Base-by-base conservation (phyloP, 495 filamentous ascomycete species). In the Neurospora sp. region DNA sequence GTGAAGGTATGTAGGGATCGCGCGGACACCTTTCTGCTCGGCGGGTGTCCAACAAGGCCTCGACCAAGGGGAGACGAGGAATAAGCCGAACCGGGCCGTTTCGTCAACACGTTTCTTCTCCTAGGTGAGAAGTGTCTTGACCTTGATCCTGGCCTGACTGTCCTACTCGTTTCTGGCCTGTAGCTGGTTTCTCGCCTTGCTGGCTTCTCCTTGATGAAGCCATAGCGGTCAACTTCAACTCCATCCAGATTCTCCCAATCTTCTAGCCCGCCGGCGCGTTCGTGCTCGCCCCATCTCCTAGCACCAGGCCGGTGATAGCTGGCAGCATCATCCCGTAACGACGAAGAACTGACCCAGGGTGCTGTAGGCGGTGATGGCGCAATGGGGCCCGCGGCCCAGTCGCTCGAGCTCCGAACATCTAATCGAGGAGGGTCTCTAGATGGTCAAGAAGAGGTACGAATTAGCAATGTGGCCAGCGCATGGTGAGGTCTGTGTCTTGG, bases 231-330 rank as follows among this genome's bases (percentile, higher is more conserved):
- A 54, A 98, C 92, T 79, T 97, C 92, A 45, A 85, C 87, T n/a
- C 88, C 92, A n/a, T 91, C 86, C 13, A 99, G 83, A 81, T 97
- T 91, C 77, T 95, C 91, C 96, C 96, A 99, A 78, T 97, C 94
- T 78, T 99, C 96, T 48, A 96, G 89, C 0, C 95, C 95, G 19
- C 94, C 94, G 17, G 94, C 93, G 17, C 90, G 82, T 81, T 87
- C 84, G 43, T 83, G 79, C 34, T 76, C 79, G 62, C 69, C 76
- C 70, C 78, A 81, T 80, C 80, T 77, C 74, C 83, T 81, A 39
- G 83, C 8, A 66, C 54, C 54, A 66, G 54, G 54, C 28, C 28
- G 54, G 28, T 34, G 28, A 36, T 66, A 66, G 54, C 54, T 66
- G 28, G 54, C 54, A 15, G 54, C 54, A 66, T 66, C 54, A 66